phyloP scores from a whole-genome alignment of 2,329 filamentous ascomycete species.

The Fusarium pseudocircinatum region DNA sequence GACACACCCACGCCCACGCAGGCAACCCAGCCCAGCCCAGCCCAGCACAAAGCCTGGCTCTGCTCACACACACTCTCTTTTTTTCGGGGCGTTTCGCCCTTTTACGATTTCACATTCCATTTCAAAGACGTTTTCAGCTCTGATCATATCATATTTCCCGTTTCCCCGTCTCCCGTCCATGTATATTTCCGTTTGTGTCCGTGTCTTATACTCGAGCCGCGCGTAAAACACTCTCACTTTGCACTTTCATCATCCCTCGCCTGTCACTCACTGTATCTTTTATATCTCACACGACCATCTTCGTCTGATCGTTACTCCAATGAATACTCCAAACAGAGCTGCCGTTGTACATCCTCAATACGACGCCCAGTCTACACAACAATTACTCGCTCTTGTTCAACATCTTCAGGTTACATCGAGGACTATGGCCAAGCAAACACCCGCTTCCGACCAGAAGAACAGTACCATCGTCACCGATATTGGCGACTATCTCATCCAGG shows the following conservation, averaged over 20 bases:
- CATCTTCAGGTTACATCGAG: conserved; percentile 13
- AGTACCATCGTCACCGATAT: conserved; percentile 46
- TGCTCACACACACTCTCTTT: background rate
- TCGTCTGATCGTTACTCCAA: background rate
- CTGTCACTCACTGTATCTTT: background rate
- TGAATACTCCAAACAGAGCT: conserved; percentile 15
- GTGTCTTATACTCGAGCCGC: background rate
- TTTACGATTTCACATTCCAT: conserved; percentile 10
- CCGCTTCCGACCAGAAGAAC: conserved; percentile 16
- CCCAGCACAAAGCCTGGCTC: background rate
- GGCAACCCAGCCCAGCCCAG: background rate
- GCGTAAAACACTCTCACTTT: background rate
- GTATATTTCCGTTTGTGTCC: background rate
- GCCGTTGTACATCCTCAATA: conserved; percentile 7
- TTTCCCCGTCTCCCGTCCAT: background rate
- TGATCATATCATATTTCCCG: background rate
- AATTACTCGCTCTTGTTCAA: conserved; percentile 21
- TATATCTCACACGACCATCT: background rate
- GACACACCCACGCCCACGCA: background rate
- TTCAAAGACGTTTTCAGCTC: background rate
- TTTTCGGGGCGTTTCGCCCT: conserved; percentile 19
- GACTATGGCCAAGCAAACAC: conserved; percentile 23
- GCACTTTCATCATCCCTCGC: background rate
- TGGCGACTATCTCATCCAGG: conserved; percentile 49
- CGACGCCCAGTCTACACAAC: conserved; percentile 23